Evolutionary conservation across 495 filamentous ascomycete species (phyloP).

Genomic region (Penicillium coffeae): DNA sequence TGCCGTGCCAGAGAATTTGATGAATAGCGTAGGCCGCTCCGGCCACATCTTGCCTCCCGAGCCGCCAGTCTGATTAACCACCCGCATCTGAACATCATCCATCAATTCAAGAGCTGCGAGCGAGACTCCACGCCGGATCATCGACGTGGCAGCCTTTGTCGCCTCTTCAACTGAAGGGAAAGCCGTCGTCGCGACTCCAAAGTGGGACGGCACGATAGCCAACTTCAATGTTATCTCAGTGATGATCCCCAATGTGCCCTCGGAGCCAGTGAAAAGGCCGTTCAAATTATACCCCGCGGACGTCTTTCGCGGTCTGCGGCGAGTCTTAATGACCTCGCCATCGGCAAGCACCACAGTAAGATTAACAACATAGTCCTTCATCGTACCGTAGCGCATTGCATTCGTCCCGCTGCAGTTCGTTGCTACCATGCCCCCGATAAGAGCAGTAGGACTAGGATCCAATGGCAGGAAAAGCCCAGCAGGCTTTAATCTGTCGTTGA

Average conservation of each 20-base stretch:
- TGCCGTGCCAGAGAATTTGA: slow-evolving; percentile 57
- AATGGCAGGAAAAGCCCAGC: slow-evolving; percentile 86
- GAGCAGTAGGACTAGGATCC: slow-evolving; percentile 66
- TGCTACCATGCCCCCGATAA: slow-evolving; percentile 95
- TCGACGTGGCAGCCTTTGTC: slow-evolving; percentile 72
- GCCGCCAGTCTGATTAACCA: slow-evolving; percentile 76
- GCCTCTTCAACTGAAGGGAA: slow-evolving; percentile 77
- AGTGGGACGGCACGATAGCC: slow-evolving; percentile 69
- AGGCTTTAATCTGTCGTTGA: slow-evolving; percentile 69
- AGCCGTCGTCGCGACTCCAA: slow-evolving; percentile 77
- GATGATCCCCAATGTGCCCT: slow-evolving; percentile 86
- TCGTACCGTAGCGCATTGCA: slow-evolving; percentile 89
- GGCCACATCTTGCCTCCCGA: slow-evolving; percentile 70
- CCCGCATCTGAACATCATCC: slow-evolving; percentile 92
- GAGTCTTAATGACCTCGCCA: slow-evolving; percentile 85
- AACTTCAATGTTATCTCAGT: slow-evolving; percentile 86
- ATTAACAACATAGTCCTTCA: slow-evolving; percentile 92
- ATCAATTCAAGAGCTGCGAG: slow-evolving; percentile 89
- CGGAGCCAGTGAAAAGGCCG: slow-evolving; percentile 81
- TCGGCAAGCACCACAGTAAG: slow-evolving; percentile 92
- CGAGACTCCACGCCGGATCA: slow-evolving; percentile 76
- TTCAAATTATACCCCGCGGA: slow-evolving; percentile 87
- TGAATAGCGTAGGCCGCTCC: slow-evolving; percentile 73
- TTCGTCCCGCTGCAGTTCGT: slow-evolving; percentile 94
- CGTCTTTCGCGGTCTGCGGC: slow-evolving; percentile 59